A percentile compares a stretch with the other conserved stretches of the same genome.
Conservation (phyloP, 2,329 filamentous ascomycete genomes). For the Aspergillus pseudotamarii region DNA sequence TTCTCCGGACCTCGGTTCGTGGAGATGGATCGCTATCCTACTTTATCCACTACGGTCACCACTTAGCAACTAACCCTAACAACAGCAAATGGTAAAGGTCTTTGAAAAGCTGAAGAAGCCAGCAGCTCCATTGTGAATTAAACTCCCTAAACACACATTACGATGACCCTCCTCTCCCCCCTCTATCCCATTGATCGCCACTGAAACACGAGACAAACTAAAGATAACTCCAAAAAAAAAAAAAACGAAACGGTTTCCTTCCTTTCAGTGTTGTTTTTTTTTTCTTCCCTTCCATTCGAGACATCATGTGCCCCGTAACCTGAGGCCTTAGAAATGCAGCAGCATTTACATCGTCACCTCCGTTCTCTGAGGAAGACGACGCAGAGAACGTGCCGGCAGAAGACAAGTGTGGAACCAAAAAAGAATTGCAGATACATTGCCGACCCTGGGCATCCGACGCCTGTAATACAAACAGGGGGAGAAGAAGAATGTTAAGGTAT, state of each 20-base stretch:
- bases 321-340: neutral
- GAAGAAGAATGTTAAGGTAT: conserved; percentile 34
- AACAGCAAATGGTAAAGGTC: neutral
- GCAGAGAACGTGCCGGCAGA: conserved; percentile 7
- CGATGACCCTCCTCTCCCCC: neutral
- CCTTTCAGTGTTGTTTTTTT: no score
- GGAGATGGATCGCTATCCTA: neutral
- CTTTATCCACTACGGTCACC: no score
- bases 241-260: neutral
- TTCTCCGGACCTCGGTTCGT: conserved; percentile 5
- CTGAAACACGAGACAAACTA: neutral
- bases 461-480: conserved; percentile 27
- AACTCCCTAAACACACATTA: conserved; percentile 14
- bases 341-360: neutral
- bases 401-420: conserved; percentile 29
- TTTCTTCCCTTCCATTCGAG: neutral
- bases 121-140: conserved; percentile 6
- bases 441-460: conserved; percentile 31
- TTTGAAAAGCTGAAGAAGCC: neutral
- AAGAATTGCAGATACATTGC: conserved; percentile 24
- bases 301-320: neutral
- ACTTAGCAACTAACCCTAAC: no score
- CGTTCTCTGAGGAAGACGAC: neutral
- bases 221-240: neutral
- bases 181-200: conserved; percentile 7